Percentiles rank a stretch among this genome's conserved stretches.
phyloP scores from a whole-genome alignment of 2,329 filamentous ascomycete genomes.

The Clonostachys solani region DNA sequence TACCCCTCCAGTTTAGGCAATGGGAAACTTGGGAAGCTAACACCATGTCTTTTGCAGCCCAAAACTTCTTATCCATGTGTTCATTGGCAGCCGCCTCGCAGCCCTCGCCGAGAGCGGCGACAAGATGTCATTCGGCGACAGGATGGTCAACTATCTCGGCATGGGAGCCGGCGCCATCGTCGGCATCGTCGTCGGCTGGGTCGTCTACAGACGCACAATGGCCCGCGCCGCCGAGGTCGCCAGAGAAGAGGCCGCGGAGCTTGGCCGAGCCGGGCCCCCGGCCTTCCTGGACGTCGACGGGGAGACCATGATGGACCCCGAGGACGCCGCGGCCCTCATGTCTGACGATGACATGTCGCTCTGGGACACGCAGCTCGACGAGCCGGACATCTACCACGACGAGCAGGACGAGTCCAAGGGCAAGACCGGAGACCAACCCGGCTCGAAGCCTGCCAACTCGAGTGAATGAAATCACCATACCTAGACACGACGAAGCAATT shows the following conservation, averaged over 20 bases:
- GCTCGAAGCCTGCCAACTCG: neutral
- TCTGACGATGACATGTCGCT: slow-evolving; percentile 56
- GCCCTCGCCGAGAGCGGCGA: slow-evolving; percentile 78
- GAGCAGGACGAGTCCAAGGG: slow-evolving; percentile 22
- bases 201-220: slow-evolving; percentile 77
- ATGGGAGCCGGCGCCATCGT: slow-evolving; percentile 70
- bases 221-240: slow-evolving; percentile 56
- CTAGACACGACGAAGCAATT: too few relatives aligned
- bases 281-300: slow-evolving; percentile 37
- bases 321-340: slow-evolving; percentile 50
- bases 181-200: slow-evolving; percentile 71
- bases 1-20: neutral
- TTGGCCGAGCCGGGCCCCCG: slow-evolving; percentile 18
- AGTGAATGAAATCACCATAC: too few relatives aligned
- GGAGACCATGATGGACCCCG: slow-evolving; percentile 36
- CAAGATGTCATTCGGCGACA: slow-evolving; percentile 75
- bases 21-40: slow-evolving; percentile 2
- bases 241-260: slow-evolving; percentile 25
- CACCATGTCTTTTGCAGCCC: slow-evolving; percentile 43
- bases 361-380: slow-evolving; percentile 35
- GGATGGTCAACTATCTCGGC: slow-evolving; percentile 77
- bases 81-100: slow-evolving; percentile 82
- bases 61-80: slow-evolving; percentile 87
- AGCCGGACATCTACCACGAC: slow-evolving; percentile 17
- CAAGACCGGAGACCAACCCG: slow-evolving; percentile 3